Evolutionary conservation across 305 asterid species (phyloP), one percentile per base, ranked within the genome.

Genomic region (Fraxinus albicans): DNA sequence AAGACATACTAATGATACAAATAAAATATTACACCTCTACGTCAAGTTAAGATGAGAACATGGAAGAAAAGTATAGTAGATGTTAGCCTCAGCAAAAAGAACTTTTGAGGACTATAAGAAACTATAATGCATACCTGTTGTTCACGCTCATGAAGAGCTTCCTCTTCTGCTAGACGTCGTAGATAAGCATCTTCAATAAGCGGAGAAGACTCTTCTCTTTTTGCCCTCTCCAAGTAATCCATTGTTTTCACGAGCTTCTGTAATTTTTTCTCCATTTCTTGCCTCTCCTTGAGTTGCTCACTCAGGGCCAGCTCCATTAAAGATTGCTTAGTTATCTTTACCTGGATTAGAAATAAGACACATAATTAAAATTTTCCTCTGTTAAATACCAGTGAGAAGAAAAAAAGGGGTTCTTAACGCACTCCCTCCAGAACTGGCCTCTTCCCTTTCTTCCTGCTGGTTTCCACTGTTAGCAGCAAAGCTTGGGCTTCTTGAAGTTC

Each of bases 181-280:
- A 89, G 92, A 86, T 87, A 93, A 53, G 95, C 92, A 83, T 95
- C 95, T 78, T 95, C 97, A 79, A 96, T 90, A 78, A 95, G 93
- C 36, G 95, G 94, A n/a, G 98, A 92, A 21, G 97, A 93, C 90
- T 84, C 86, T 82, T 94, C 98, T 75, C 98, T 86, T 88, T 90
- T 95, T 13, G 98, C 99, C 86, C 99, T 91, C 89, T 94, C 99
- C 90, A 93, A 78, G 87, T 91, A 85, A 87, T 95, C 98, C 99
- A 95, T 93, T 70, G 95, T 91, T 83, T 94, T 94, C 58, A 89
- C 96, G 63, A 91, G 92, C 85, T 89, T 94, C 90, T 90, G 95
- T n/a, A 94, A 77, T 81, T 87, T 94, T 73, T 96, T 96, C 93
- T 96, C 98, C 98, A 91, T 92, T 83, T 96, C 98, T 84, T 91